phyloP scores from a whole-genome alignment of 1,139 yeast species.

The Pneumocystis wakefieldiae region DNA sequence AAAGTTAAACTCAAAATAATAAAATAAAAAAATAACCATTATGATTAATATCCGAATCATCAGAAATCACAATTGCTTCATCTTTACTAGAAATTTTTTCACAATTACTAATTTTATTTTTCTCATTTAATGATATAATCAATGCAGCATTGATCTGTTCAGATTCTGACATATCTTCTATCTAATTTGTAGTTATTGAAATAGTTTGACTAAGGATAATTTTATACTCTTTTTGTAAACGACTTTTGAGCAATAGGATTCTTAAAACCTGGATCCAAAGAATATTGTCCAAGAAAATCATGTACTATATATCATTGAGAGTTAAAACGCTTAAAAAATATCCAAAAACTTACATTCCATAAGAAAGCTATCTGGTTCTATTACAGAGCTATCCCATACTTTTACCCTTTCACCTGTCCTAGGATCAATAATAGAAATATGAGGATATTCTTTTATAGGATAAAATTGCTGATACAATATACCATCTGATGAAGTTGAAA shows the following conservation, averaged over 20 bases:
- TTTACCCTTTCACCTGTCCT: slow-evolving; percentile 81
- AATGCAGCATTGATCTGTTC: slow-evolving; percentile 72
- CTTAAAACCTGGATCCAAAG: slow-evolving; percentile 46
- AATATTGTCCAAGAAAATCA: slow-evolving; percentile 39
- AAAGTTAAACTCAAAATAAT: slow-evolving; percentile 17
- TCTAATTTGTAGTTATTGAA: slow-evolving; percentile 12
- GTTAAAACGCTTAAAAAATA: slow-evolving; percentile 33
- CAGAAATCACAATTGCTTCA: slow-evolving; percentile 3
- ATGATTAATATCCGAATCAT: slow-evolving; percentile 7
- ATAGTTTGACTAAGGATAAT: slow-evolving; percentile 7
- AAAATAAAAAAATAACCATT: slow-evolving; percentile 11
- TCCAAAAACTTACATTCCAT: slow-evolving; percentile 46
- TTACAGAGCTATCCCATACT: slow-evolving; percentile 42
- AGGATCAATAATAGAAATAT: slow-evolving; percentile 84
- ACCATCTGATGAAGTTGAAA: slow-evolving; percentile 55
- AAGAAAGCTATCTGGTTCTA: slow-evolving; percentile 15
- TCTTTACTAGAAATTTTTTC: slow-evolving; percentile 16
- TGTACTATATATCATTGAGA: slow-evolving; percentile 18
- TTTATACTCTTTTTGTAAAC: slow-evolving; percentile 5
- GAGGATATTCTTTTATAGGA: slow-evolving; percentile 60
- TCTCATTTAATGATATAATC: slow-evolving; percentile 42
- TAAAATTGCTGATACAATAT: slow-evolving; percentile 37
- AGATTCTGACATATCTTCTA: slow-evolving; percentile 48
- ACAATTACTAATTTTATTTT: slow-evolving; percentile 22
- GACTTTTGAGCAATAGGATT: slow-evolving; percentile 41